phyloP scores from a whole-genome alignment of 169 alveolate species.

The Plasmodium adleri region DNA sequence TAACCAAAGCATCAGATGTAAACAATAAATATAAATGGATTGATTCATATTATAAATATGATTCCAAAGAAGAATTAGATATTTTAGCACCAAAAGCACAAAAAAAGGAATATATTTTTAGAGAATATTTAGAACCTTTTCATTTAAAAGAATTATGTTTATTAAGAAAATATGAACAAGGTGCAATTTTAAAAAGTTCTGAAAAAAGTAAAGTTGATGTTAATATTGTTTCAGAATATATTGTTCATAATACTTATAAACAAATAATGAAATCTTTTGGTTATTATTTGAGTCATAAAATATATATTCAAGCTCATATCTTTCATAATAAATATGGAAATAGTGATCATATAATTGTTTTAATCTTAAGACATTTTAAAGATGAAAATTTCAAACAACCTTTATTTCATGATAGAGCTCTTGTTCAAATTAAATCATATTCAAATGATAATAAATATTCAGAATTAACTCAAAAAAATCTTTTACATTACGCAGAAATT shows the following conservation, averaged over 20 bases:
- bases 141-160: slow-evolving; percentile 52
- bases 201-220: slow-evolving; percentile 65
- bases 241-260: slow-evolving; percentile 46
- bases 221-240: slow-evolving; percentile 60
- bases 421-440: slow-evolving; percentile 69
- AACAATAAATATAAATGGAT: slow-evolving; percentile 67
- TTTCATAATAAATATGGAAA: slow-evolving; percentile 83
- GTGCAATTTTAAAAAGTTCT: slow-evolving; percentile 47
- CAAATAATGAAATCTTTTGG: slow-evolving; percentile 30
- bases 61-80: slow-evolving; percentile 39
- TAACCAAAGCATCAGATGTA: slow-evolving; percentile 70
- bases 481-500: slow-evolving; percentile 64
- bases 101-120: slow-evolving; percentile 36
- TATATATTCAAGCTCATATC: slow-evolving; percentile 69
- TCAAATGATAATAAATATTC: slow-evolving; percentile 48
- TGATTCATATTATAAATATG: slow-evolving; percentile 53
- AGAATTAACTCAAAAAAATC: slow-evolving; percentile 64
- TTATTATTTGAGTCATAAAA: slow-evolving; percentile 39
- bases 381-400: slow-evolving; percentile 53
- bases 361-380: slow-evolving; percentile 80
- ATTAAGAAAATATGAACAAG: slow-evolving; percentile 56
- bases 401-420: slow-evolving; percentile 51
- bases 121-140: slow-evolving; percentile 69
- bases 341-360: slow-evolving; percentile 77
- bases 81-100: slow-evolving; percentile 48